A percentile compares a stretch with the other conserved stretches of the same genome.
These are phyloP conservation scores for Fragaria iinumae DNA, from an alignment of 306 rosid species.

Conservation along the genomic window DNA sequence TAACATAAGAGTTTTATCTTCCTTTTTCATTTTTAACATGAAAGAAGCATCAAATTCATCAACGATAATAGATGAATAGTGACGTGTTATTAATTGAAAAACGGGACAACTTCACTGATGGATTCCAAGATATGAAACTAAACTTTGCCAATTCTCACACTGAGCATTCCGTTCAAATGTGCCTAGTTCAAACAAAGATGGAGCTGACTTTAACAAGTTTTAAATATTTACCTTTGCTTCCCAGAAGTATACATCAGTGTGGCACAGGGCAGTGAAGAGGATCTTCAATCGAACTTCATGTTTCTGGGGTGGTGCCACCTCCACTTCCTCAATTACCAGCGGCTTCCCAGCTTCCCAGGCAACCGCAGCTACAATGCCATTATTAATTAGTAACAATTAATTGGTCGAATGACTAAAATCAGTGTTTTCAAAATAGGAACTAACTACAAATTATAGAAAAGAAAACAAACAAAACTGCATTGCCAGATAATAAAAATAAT, in stretches of 20 bases:
- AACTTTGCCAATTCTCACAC: neutral
- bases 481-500: neutral
- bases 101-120: neutral
- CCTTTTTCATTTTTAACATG: neutral
- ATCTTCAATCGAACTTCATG: conserved; percentile 49
- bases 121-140: neutral
- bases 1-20: neutral
- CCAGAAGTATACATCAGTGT: conserved; percentile 53
- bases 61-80: neutral
- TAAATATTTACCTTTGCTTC: conserved; percentile 37
- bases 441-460: neutral
- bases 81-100: too few species aligned
- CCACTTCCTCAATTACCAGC: conserved; percentile 48
- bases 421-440: neutral
- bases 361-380: conserved; percentile 40
- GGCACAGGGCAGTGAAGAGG: conserved; percentile 50
- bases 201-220: neutral
- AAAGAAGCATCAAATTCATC: neutral
- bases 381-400: neutral
- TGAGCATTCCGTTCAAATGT: neutral
- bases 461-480: neutral
- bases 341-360: conserved; percentile 62
- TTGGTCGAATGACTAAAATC: neutral
- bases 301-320: conserved; percentile 52
- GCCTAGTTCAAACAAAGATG: neutral